A percentile compares a stretch with the other conserved stretches of the same genome.
These are phyloP conservation scores for Grammothele lineata DNA, from an alignment of 768 basidiomycete species.

Conservation along the genomic window DNA sequence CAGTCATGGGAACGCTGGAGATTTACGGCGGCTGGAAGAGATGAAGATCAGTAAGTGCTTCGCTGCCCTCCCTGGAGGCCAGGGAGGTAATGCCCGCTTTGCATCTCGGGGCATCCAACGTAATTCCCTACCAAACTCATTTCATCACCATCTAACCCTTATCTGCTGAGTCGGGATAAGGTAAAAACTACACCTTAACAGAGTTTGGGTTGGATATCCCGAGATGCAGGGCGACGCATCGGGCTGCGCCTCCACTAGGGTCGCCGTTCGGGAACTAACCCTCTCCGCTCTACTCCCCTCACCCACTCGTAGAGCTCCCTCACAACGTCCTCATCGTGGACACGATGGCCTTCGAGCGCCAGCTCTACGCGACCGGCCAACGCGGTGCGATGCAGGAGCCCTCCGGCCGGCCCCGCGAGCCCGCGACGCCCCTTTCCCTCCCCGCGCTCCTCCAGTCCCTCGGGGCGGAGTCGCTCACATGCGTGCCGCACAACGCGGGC, in stretches of 20 bases:
- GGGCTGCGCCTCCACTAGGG: too few species aligned
- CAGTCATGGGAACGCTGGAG: conserved; percentile 52
- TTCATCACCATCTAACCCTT: too few species aligned
- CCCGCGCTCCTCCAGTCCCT: conserved; percentile 60
- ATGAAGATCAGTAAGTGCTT: conserved; percentile 75
- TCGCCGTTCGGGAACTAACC: too few species aligned
- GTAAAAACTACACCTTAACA: too few species aligned
- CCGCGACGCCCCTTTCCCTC: conserved; percentile 57
- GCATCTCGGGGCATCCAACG: conserved; percentile 3
- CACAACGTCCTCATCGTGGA: conserved; percentile 70
- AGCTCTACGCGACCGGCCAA: conserved; percentile 52
- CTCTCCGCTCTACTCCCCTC: background rate
- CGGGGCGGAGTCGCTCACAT: conserved; percentile 33
- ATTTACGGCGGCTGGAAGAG: conserved; percentile 64
- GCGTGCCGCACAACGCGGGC: conserved; percentile 66
- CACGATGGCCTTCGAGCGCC: conserved; percentile 57
- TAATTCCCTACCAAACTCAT: too few species aligned
- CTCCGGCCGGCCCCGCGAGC: conserved; percentile 46
- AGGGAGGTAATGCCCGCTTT: too few species aligned
- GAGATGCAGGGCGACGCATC: too few species aligned
- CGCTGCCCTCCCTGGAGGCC: too few species aligned
- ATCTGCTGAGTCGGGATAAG: too few species aligned
- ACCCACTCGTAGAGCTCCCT: conserved; percentile 61
- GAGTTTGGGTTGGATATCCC: too few species aligned
- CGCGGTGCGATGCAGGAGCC: conserved; percentile 62